Base-by-base conservation (phyloP, 352 stramenopile genomes). In the Pythium sp. region DNA sequence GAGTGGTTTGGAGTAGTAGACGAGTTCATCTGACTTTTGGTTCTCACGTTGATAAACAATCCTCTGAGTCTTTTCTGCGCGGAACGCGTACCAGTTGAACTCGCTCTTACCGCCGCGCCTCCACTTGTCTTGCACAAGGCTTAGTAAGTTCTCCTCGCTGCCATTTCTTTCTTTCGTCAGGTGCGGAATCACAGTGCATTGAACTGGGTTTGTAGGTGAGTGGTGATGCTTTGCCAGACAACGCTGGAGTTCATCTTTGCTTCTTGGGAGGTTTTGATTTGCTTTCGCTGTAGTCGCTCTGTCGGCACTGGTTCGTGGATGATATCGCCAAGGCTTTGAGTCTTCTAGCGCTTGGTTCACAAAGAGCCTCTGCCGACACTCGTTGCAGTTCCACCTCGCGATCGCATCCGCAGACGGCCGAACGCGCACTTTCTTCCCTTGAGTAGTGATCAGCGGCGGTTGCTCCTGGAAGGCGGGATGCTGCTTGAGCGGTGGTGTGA, bases 401-500 rank as follows among this genome's bases (percentile, higher is more conserved):
- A 80, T 67, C 9, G 73, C 30, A 3, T 57, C 60, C 0, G 53
- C 11, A 32, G 59, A 57, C 30, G 67, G 67, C 14, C 30, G 38
- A 28, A 64, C 24, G 7, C 22, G 36, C 38, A 72, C 61, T 60
- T 34, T 64, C 20, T 47, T 67, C 28, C 59, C 59, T n/a, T 41
- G 51, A 0, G 51, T 15, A 1, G 67, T 64, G 28, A 58, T 30
- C 7, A 66, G 22, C 32, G 75, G 59, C 11, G 66, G 66, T 22
- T 78, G 60, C 11, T 49, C 41, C 5, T 57, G 36, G 11, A 83
- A 75, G 12, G 72, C 80, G 4, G 82, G 84, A 36, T 93, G 82
- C 28, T 93, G 78, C 62, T 81, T 81, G 18, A 88, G 71, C 46
- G 82, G 81, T 5, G 84, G 84, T 12, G 73, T 71, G 22, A 91